phyloP scores from a whole-genome alignment of 345 rosid genomes.

The Diplotaxis tenuifolia region DNA sequence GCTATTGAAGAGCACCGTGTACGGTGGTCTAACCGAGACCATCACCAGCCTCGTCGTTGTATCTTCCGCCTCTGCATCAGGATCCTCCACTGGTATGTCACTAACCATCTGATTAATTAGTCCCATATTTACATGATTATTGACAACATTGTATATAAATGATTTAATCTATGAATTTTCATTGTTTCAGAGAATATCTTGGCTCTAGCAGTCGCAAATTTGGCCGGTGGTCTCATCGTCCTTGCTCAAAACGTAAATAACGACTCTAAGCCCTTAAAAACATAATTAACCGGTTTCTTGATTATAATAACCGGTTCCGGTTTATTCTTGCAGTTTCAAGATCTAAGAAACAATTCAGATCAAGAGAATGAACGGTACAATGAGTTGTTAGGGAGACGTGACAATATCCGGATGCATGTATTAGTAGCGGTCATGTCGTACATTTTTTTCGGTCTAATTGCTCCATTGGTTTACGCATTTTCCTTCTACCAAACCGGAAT shows the following conservation, averaged over 20 bases:
- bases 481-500: slow-evolving; percentile 51
- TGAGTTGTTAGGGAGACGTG: slow-evolving; percentile 51
- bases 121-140: not conserved
- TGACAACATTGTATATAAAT: not conserved
- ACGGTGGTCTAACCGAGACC: slow-evolving; percentile 80
- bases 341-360: slow-evolving; percentile 42
- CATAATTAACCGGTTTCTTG: not conserved
- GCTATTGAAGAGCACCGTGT: slow-evolving; percentile 70
- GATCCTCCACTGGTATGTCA: slow-evolving; percentile 65
- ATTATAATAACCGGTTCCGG: not conserved
- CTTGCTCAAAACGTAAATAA: slow-evolving; percentile 55
- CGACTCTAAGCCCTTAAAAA: not conserved
- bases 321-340: slow-evolving; percentile 42
- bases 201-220: slow-evolving; percentile 76
- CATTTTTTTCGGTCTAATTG: slow-evolving; percentile 58
- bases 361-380: slow-evolving; percentile 51
- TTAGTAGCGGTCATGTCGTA: slow-evolving; percentile 52
- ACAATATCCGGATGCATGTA: slow-evolving; percentile 48
- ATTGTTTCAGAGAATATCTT: slow-evolving; percentile 66
- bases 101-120: not conserved
- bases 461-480: slow-evolving; percentile 63
- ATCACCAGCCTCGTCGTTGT: slow-evolving; percentile 79
- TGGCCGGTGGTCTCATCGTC: slow-evolving; percentile 69
- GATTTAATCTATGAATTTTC: not conserved
- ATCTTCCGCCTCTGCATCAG: slow-evolving; percentile 83